Evolutionary conservation across 352 stramenopile species (phyloP).

Genomic region (Phytopythium ostracodes): DNA sequence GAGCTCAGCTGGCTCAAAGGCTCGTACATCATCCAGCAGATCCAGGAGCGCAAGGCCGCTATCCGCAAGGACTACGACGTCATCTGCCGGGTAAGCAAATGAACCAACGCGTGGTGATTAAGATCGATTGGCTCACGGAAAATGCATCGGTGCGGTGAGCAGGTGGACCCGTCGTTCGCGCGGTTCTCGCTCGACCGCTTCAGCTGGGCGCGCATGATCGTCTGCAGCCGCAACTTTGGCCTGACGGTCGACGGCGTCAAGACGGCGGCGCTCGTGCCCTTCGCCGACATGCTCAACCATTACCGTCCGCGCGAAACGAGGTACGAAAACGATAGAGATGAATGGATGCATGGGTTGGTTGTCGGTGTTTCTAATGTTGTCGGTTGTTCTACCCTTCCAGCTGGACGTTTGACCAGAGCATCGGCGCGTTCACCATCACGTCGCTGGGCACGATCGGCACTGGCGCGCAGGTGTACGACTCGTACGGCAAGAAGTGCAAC

Average conservation of each 20-base stretch:
- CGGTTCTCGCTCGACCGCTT: conserved; percentile 97
- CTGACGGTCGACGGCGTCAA: conserved; percentile 96
- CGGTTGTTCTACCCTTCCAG: conserved; percentile 10
- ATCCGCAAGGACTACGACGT: conserved; percentile 97
- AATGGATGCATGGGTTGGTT: not conserved
- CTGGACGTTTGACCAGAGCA: conserved; percentile 87
- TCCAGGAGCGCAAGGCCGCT: conserved; percentile 93
- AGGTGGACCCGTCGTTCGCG: conserved; percentile 87
- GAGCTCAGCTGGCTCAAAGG: conserved; percentile 91
- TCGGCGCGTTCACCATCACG: conserved; percentile 88
- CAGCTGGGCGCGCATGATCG: conserved; percentile 98
- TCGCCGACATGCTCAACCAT: conserved; percentile 99
- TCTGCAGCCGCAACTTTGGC: conserved; percentile 99
- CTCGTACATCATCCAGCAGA: conserved; percentile 92
- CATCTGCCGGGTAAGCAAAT: conserved; percentile 82
- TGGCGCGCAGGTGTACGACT: conserved; percentile 97
- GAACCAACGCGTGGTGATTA: not conserved
- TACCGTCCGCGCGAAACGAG: conserved; percentile 97
- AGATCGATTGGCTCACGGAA: not conserved
- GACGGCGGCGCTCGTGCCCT: conserved; percentile 97
- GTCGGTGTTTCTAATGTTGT: not conserved
- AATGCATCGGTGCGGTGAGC: not conserved
- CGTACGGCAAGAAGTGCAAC: conserved; percentile 99
- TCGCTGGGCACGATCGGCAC: conserved; percentile 73
- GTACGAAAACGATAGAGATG: conserved; percentile 37